These are phyloP conservation scores for Ganoderma lucidum DNA, from an alignment of 1,284 basidiomycete species.

Conservation along the genomic window DNA sequence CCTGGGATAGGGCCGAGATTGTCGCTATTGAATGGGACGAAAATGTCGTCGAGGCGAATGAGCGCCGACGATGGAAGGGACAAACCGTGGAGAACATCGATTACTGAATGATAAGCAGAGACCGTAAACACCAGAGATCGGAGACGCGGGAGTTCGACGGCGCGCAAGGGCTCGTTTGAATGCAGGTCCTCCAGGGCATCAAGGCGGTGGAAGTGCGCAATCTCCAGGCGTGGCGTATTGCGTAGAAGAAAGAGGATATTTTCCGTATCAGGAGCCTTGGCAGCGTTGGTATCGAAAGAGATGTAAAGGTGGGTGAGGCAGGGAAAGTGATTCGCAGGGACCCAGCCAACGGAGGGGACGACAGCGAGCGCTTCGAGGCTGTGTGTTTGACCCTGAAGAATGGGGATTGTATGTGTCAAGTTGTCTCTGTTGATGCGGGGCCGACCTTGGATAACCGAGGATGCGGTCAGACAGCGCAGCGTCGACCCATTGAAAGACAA, in stretches of 20 bases:
- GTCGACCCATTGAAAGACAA: not conserved
- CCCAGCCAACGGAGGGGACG: not conserved
- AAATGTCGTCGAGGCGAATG: not conserved
- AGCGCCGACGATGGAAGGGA: not conserved
- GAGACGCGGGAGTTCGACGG: not conserved
- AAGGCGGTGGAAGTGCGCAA: not conserved
- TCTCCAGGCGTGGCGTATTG: not conserved
- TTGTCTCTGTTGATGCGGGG: not conserved
- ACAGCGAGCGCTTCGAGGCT: not conserved
- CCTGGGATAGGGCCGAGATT: not conserved
- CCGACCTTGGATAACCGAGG: not conserved
- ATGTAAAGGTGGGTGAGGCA: constrained; percentile 1
- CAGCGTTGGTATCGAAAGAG: not conserved
- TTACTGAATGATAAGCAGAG: not conserved
- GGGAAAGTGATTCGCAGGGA: constrained; percentile 3
- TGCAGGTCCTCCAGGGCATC: not conserved
- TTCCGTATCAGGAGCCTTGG: not conserved
- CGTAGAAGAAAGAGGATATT: not conserved
- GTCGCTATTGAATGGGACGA: not conserved
- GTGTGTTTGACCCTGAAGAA: not conserved
- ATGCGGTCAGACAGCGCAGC: not conserved
- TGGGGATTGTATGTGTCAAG: not conserved
- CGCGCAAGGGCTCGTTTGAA: not conserved
- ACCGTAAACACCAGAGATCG: not conserved
- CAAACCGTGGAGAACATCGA: not conserved